Percentiles rank a stretch among this genome's conserved stretches.
These are phyloP conservation scores for Nicotiana paniculata DNA, from an alignment of 257 asterid genomes.

Conservation along the genomic window DNA sequence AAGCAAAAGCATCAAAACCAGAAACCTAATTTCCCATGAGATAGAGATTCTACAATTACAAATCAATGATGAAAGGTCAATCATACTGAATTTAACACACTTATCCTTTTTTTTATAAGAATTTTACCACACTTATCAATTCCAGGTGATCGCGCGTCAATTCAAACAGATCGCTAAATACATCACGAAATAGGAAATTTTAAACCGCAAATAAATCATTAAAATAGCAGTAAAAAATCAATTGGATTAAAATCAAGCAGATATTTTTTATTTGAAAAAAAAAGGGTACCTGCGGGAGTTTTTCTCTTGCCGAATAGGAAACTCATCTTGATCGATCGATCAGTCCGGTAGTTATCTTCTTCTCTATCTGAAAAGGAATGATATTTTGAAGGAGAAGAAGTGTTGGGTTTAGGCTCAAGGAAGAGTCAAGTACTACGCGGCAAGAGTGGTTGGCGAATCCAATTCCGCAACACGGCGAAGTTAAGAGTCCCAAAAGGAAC, in stretches of 20 bases:
- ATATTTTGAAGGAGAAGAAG: background rate
- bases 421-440: constrained; percentile 5
- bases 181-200: background rate
- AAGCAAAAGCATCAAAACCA: background rate
- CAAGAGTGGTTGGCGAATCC: background rate
- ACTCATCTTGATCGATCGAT: constrained; percentile 50
- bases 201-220: background rate
- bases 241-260: background rate
- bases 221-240: background rate
- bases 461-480: background rate
- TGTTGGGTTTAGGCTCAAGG: background rate
- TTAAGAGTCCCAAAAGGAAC: background rate
- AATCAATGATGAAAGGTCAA: too few relatives aligned
- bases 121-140: background rate
- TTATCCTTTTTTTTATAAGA: too few relatives aligned
- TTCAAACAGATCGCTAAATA: background rate
- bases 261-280: background rate
- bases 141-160: background rate
- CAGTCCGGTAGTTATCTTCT: background rate
- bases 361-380: background rate
- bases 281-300: constrained; percentile 77
- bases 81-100: too few relatives aligned
- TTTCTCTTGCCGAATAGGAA: constrained; percentile 86
- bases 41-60: background rate
- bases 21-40: background rate